phyloP scores from a whole-genome alignment of 1,284 basidiomycete genomes.

The Heterobasidion parviporum region DNA sequence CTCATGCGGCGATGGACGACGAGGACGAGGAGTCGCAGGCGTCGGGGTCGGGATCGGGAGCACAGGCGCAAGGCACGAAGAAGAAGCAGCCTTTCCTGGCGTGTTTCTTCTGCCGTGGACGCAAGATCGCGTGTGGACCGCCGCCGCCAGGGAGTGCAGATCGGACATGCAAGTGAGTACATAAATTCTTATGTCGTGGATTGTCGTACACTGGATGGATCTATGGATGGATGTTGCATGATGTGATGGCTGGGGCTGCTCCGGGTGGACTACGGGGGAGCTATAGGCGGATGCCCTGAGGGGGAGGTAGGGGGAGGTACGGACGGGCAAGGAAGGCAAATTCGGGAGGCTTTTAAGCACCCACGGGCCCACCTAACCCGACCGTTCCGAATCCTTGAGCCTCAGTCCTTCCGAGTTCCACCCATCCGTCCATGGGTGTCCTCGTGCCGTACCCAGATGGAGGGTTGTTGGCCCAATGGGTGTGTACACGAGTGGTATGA shows the following conservation, averaged over 20 bases:
- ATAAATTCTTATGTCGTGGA: not conserved
- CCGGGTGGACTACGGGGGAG: not conserved
- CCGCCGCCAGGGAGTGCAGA: conserved; percentile 26
- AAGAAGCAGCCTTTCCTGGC: conserved; percentile 27
- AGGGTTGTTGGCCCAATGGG: too few relatives aligned
- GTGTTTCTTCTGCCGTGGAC: conserved; percentile 35
- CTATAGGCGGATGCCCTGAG: not conserved
- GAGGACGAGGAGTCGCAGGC: not conserved
- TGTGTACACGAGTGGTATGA: too few relatives aligned
- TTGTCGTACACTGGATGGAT: not conserved
- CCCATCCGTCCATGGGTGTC: too few relatives aligned
- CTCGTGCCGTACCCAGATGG: too few relatives aligned
- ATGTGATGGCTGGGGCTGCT: not conserved
- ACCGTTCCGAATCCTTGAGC: too few relatives aligned
- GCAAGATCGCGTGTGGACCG: conserved; percentile 38
- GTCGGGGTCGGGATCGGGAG: not conserved
- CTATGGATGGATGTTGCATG: not conserved
- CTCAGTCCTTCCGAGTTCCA: too few relatives aligned
- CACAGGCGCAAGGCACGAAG: not conserved
- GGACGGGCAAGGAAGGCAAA: not conserved
- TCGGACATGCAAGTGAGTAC: conserved; percentile 33
- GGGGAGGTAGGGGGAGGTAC: not conserved
- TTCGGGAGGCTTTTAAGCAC: not conserved
- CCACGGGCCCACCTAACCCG: too few relatives aligned
- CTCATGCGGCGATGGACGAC: not conserved